Evolutionary conservation across 2,329 filamentous ascomycete genomes (phyloP).

Genomic region (Dothiorella sarmentorum): DNA sequence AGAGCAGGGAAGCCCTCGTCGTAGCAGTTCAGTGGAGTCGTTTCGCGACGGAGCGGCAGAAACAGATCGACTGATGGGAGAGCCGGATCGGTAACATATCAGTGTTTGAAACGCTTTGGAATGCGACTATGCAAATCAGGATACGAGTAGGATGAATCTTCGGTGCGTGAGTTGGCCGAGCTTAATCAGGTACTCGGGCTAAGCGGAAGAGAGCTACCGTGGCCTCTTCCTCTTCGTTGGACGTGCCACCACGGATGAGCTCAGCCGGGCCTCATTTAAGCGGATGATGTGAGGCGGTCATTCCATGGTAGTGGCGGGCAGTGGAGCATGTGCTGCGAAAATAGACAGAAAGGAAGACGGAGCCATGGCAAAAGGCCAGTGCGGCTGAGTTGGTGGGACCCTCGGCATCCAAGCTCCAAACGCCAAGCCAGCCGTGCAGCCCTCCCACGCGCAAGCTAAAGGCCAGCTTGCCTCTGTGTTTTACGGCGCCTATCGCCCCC

Average conservation of each 20-base stretch:
- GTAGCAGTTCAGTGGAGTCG: neutral
- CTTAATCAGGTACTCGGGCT: conserved; percentile 10
- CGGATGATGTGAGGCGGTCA: too few species aligned
- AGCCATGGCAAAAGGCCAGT: neutral
- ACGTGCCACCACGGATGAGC: too few species aligned
- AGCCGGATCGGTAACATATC: neutral
- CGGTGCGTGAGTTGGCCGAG: neutral
- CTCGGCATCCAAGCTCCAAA: conserved; percentile 14
- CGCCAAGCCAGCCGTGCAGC: conserved; percentile 15
- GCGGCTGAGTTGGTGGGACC: conserved; percentile 9
- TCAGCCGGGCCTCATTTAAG: too few species aligned
- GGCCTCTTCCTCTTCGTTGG: neutral
- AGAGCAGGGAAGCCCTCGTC: neutral
- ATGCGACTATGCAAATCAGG: conserved; percentile 1
- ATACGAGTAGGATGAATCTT: neutral
- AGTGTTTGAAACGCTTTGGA: neutral
- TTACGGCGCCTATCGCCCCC: neutral
- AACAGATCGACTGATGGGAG: neutral
- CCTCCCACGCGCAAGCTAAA: conserved; percentile 11
- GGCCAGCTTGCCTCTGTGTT: conserved; percentile 13
- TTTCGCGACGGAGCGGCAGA: conserved; percentile 5
- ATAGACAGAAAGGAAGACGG: neutral
- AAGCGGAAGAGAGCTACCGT: neutral
- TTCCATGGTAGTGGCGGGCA: neutral
- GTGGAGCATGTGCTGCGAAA: neutral